Evolutionary conservation across 305 asterid species (phyloP).

Genomic region (Solanum hybrid): DNA sequence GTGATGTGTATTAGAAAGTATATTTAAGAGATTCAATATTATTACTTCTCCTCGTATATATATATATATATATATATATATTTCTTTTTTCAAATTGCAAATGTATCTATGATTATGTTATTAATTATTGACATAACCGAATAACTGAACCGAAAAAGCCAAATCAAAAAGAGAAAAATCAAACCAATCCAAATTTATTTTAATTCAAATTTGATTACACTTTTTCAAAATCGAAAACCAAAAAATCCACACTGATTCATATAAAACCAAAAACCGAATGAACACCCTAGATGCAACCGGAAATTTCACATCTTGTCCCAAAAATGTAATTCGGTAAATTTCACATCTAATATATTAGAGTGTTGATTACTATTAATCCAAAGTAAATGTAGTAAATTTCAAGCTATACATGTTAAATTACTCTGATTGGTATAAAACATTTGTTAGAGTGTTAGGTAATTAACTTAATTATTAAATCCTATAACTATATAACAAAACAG

Average conservation of each 20-base stretch:
- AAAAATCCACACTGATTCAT: too few relatives aligned
- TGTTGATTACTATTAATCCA: not conserved
- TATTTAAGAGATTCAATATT: too few relatives aligned
- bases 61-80: too few relatives aligned
- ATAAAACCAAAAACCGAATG: too few relatives aligned
- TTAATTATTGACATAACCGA: too few relatives aligned
- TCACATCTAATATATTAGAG: not conserved
- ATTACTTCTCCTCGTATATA: too few relatives aligned
- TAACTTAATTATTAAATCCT: not conserved
- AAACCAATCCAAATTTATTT: too few relatives aligned
- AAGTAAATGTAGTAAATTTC: not conserved
- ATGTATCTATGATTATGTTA: too few relatives aligned
- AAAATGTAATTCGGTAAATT: not conserved
- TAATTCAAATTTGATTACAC: too few relatives aligned
- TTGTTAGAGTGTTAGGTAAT: not conserved
- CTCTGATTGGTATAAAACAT: not conserved
- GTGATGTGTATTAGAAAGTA: too few relatives aligned
- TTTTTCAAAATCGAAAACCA: too few relatives aligned
- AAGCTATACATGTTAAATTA: not conserved
- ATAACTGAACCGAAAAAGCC: not conserved
- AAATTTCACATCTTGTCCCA: not conserved
- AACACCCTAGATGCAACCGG: not conserved
- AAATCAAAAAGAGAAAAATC: not conserved
- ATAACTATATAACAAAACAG: not conserved
- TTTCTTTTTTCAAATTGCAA: too few relatives aligned